A percentile compares a stretch with the other conserved stretches of the same genome.
These are phyloP conservation scores for Ascobolus immersus DNA, from an alignment of 495 filamentous ascomycete species.

Conservation along the genomic window DNA sequence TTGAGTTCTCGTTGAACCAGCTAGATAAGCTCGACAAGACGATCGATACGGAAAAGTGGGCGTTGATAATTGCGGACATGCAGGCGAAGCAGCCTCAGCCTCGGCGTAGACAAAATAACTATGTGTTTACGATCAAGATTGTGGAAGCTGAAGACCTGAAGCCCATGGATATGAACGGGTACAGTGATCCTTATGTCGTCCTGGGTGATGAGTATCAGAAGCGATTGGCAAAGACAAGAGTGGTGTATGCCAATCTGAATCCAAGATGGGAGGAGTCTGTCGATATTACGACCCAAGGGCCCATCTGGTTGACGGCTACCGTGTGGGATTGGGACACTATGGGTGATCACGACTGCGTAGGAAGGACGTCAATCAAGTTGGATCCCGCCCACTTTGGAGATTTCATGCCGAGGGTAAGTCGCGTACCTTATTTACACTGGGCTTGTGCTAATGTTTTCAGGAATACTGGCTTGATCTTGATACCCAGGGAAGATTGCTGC, in stretches of 20 bases:
- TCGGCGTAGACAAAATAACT: conserved; percentile 24
- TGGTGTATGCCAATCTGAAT: conserved; percentile 74
- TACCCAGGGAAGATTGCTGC: conserved; percentile 69
- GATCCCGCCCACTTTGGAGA: conserved; percentile 90
- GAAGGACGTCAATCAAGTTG: conserved; percentile 77
- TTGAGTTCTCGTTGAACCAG: conserved; percentile 75
- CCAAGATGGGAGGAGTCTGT: conserved; percentile 94
- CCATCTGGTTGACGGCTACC: conserved; percentile 82
- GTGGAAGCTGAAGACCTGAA: conserved; percentile 97
- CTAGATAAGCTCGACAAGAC: conserved; percentile 71
- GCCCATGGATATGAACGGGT: conserved; percentile 81
- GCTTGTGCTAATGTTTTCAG: not conserved
- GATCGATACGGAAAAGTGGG: conserved; percentile 83
- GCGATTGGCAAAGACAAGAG: conserved; percentile 80
- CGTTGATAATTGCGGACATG: conserved; percentile 47
- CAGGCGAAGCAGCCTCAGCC: conserved; percentile 22
- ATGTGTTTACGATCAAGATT: conserved; percentile 96
- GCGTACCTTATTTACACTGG: not conserved
- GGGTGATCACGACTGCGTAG: conserved; percentile 92
- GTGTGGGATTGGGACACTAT: conserved; percentile 98
- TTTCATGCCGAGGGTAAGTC: conserved; percentile 36
- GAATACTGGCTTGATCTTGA: conserved; percentile 97
- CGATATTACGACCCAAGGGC: conserved; percentile 78
- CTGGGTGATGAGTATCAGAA: conserved; percentile 95
- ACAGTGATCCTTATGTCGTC: conserved; percentile 92